These are phyloP conservation scores for Pseudonectria buxi DNA, from an alignment of 2,329 filamentous ascomycete species.

Conservation along the genomic window DNA sequence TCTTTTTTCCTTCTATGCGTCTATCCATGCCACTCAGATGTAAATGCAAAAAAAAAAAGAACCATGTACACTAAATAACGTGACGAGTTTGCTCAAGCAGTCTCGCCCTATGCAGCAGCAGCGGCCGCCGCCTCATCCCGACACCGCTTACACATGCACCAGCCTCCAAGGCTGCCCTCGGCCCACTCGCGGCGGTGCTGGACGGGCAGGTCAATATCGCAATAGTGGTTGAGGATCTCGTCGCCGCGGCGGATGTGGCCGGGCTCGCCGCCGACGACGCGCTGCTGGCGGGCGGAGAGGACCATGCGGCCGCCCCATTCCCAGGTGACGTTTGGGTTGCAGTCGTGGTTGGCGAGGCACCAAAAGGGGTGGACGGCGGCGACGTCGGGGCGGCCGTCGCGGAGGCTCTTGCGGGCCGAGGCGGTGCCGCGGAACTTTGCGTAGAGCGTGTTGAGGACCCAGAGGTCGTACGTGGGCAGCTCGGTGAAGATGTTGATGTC, in stretches of 20 bases:
- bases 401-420: constrained; percentile 70
- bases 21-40: too few species aligned
- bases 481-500: constrained; percentile 67
- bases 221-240: constrained; percentile 92
- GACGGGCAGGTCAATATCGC: constrained; percentile 73
- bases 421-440: constrained; percentile 91
- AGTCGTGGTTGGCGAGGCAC: constrained; percentile 95
- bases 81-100: too few species aligned
- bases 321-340: constrained; percentile 91
- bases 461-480: constrained; percentile 58
- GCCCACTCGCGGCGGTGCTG: constrained; percentile 84
- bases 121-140: constrained; percentile 54
- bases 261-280: constrained; percentile 42
- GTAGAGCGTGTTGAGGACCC: constrained; percentile 87
- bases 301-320: constrained; percentile 80
- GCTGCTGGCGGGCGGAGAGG: constrained; percentile 55
- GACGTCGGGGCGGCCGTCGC: constrained; percentile 79
- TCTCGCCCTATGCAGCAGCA: neutral
- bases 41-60: neutral
- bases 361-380: constrained; percentile 92
- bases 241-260: constrained; percentile 69
- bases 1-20: too few species aligned
- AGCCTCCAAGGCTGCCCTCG: constrained; percentile 75
- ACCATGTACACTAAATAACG: too few species aligned
- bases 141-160: constrained; percentile 82